Percentiles rank a stretch among this genome's conserved stretches.
Conservation (phyloP, 2,329 filamentous ascomycete species). For the Fusarium sacchari region DNA sequence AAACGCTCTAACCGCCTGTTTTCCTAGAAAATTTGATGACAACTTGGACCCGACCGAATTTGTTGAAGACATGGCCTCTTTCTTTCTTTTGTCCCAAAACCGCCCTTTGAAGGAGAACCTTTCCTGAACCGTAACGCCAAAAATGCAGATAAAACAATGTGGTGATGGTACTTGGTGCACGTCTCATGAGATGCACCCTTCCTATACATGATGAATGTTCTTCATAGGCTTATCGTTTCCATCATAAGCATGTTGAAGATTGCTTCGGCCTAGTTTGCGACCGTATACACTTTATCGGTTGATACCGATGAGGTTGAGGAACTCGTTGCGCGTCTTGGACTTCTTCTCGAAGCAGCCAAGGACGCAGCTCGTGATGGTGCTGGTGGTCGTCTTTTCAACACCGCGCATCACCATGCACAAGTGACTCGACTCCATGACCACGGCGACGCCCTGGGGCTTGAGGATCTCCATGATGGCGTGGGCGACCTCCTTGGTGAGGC, state of each 20-base stretch:
- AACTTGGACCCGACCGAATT: conserved; percentile 41
- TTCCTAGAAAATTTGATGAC: conserved; percentile 24
- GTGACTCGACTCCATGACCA: conserved; percentile 97
- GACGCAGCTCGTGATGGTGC: conserved; percentile 95
- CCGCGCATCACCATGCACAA: conserved; percentile 99
- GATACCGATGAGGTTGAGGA: conserved; percentile 80
- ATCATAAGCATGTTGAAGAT: conserved; percentile 32
- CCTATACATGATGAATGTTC: conserved; percentile 32
- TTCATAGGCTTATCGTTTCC: conserved; percentile 22
- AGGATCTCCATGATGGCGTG: conserved; percentile 93
- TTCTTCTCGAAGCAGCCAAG: conserved; percentile 94
- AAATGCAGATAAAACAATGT: conserved; percentile 26
- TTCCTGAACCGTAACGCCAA: conserved; percentile 26
- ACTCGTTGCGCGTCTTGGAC: conserved; percentile 95
- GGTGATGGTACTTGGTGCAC: conserved; percentile 18
- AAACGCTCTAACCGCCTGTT: conserved; percentile 26
- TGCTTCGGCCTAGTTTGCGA: background rate
- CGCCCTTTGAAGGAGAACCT: conserved; percentile 18
- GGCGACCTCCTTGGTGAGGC: conserved; percentile 94
- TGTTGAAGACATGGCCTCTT: conserved; percentile 47
- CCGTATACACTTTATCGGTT: conserved; percentile 51
- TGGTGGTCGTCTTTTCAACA: conserved; percentile 89
- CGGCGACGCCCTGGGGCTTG: conserved; percentile 92
- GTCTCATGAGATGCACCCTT: background rate
- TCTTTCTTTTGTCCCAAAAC: conserved; percentile 27